These are phyloP conservation scores for Pythium brassicae DNA, from an alignment of 352 stramenopile species.

Conservation along the genomic window DNA sequence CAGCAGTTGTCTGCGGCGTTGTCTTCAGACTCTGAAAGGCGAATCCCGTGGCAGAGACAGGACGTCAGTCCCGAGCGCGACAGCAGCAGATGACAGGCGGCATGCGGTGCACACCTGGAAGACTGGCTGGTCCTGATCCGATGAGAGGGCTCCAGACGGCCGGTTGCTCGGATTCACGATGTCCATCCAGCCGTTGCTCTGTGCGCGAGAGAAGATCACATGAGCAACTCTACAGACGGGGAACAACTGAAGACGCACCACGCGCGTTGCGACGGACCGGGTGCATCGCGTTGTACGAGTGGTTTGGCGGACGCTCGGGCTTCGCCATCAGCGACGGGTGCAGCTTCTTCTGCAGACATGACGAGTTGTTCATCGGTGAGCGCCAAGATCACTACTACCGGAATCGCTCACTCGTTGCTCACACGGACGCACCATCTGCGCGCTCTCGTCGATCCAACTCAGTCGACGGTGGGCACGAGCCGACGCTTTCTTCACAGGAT, in stretches of 20 bases:
- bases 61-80: not conserved
- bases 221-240: not conserved
- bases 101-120: conserved; percentile 6
- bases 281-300: conserved; percentile 73
- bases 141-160: not conserved
- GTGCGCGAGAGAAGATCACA: not conserved
- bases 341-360: conserved; percentile 39
- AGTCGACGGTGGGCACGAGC: conserved; percentile 24
- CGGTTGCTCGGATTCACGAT: conserved; percentile 27
- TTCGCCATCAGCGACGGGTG: conserved; percentile 47
- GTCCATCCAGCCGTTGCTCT: conserved; percentile 76
- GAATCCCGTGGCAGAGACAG: not conserved
- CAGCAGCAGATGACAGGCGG: not conserved
- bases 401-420: not conserved
- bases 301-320: conserved; percentile 65
- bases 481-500: conserved; percentile 19
- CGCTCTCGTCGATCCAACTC: conserved; percentile 69
- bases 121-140: conserved; percentile 1
- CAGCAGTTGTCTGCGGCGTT: not conserved
- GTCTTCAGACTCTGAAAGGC: not conserved
- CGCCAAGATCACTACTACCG: not conserved
- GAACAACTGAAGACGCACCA: not conserved
- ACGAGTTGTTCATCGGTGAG: not conserved
- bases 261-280: conserved; percentile 38
- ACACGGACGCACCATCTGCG: conserved; percentile 40